A percentile compares a stretch with the other conserved stretches of the same genome.
Conservation (phyloP, 345 rosid species). For the Euphorbia lathyris region DNA sequence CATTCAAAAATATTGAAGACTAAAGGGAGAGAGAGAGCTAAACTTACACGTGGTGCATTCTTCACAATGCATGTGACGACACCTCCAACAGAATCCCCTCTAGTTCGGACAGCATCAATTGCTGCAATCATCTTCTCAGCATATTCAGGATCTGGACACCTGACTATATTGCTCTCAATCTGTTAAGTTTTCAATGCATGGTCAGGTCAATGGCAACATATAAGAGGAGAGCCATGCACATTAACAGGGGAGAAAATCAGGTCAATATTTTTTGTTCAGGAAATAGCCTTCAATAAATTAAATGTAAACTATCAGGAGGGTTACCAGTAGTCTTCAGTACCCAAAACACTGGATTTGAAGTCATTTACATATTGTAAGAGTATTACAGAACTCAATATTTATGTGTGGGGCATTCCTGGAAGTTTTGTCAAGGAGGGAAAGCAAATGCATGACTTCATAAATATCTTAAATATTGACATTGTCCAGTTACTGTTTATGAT, state of each 20-base stretch:
- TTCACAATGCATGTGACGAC: conserved; percentile 91
- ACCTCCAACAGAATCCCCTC: conserved; percentile 94
- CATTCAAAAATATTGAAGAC: too few species aligned
- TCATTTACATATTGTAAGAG: too few species aligned
- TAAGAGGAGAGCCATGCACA: background rate
- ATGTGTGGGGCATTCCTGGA: too few species aligned
- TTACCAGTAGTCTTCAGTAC: background rate
- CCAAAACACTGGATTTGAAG: background rate
- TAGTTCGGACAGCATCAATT: conserved; percentile 74
- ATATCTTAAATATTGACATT: too few species aligned
- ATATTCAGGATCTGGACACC: conserved; percentile 94
- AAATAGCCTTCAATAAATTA: background rate
- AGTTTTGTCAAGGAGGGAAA: too few species aligned
- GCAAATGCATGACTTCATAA: too few species aligned
- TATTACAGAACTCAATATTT: too few species aligned
- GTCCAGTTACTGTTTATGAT: too few species aligned
- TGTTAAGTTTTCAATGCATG: conserved; percentile 28
- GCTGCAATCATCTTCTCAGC: conserved; percentile 98
- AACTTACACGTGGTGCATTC: conserved; percentile 79
- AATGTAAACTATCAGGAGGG: background rate
- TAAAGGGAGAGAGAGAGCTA: conserved; percentile 1
- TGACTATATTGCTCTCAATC: conserved; percentile 91
- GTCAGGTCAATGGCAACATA: conserved; percentile 11
- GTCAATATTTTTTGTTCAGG: background rate
- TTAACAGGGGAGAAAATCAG: background rate